These are phyloP conservation scores for Helicocarpus griseus DNA, from an alignment of 2,329 filamentous ascomycete species.

Conservation along the genomic window DNA sequence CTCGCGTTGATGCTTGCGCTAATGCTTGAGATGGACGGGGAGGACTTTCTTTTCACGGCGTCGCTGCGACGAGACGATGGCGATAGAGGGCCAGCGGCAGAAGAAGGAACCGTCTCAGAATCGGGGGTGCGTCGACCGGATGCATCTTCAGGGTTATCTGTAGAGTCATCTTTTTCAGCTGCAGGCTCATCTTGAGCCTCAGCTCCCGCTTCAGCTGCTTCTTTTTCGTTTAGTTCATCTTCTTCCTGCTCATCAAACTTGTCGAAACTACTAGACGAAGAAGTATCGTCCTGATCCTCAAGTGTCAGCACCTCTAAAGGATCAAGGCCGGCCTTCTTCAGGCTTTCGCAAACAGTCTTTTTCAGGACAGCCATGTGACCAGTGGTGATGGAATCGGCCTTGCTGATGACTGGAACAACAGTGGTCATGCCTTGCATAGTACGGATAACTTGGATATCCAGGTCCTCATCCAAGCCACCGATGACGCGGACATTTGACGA, in stretches of 20 bases:
- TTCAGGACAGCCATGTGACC: conserved; percentile 90
- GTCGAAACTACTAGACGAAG: conserved; percentile 33
- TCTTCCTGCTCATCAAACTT: conserved; percentile 43
- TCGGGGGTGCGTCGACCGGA: conserved; percentile 17
- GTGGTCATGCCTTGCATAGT: conserved; percentile 88
- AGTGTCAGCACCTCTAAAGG: conserved; percentile 78
- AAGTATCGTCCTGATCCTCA: conserved; percentile 61
- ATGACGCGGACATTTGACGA: conserved; percentile 32
- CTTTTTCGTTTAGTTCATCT: conserved; percentile 21
- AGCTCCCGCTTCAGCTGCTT: conserved; percentile 17
- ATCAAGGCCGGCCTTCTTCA: conserved; percentile 78
- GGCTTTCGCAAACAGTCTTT: conserved; percentile 76
- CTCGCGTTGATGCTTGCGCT: conserved; percentile 7
- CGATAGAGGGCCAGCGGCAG: neutral
- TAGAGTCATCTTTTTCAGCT: conserved; percentile 9
- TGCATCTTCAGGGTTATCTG: no score
- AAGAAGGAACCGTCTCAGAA: conserved; percentile 13
- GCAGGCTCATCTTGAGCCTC: conserved; percentile 16
- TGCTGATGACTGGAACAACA: conserved; percentile 89
- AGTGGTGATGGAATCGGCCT: conserved; percentile 92
- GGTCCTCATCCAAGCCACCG: conserved; percentile 71
- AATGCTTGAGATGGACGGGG: conserved; percentile 19
- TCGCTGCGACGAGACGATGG: conserved; percentile 20
- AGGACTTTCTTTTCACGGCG: conserved; percentile 40
- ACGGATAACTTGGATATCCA: conserved; percentile 83